Evolutionary conservation across 495 filamentous ascomycete species (phyloP), one percentile per base, ranked within the genome.

Genomic region (Hypoxylon rickii): DNA sequence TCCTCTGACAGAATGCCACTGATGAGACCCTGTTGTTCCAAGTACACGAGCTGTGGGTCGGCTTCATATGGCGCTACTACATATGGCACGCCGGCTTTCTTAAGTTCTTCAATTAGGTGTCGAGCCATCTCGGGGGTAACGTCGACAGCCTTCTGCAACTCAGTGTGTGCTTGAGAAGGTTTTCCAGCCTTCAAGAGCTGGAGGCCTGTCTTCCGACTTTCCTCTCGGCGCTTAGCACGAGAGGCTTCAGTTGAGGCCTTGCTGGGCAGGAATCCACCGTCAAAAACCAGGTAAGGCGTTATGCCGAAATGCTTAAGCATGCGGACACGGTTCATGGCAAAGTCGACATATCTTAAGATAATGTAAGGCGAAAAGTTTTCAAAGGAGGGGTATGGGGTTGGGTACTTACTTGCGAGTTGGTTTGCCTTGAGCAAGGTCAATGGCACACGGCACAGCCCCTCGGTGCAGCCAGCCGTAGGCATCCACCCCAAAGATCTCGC

Each of bases 381-480:
- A 37, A n/a, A 19, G 16, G 11, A 11, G 15, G 11, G 4, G 33
- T 15, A n/a, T n/a, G n/a, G 1, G 21, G 38, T 22, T 26, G 22
- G 16, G 21, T 19, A 74, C 81, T 59, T 76, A 96, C 89, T 91
- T 96, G 44, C 81, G 84, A 3, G 91, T 97, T 15, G 90, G 91
- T 69, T 88, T 91, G 61, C 86, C 89, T 61, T 90, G 78, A 21
- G 92, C 95, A 39, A 99, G 79, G 54, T 97, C 95, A 56, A 96
- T 85, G 48, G 93, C 89, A 69, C 94, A 99, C 18, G 92, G 79
- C 43, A 95, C 84, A 18, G 92, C 89, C 22, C 93, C 95, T 57
- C 95, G 88, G 69, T 99, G 95, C 26, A 99, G 85, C 95, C 95
- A 99, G 67, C 92, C 94, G 78, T 99, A 99, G 51, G 88, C 92